Base-by-base conservation (phyloP, 176 grass and related monocot species). In the Dendrocalamus sinicus region DNA sequence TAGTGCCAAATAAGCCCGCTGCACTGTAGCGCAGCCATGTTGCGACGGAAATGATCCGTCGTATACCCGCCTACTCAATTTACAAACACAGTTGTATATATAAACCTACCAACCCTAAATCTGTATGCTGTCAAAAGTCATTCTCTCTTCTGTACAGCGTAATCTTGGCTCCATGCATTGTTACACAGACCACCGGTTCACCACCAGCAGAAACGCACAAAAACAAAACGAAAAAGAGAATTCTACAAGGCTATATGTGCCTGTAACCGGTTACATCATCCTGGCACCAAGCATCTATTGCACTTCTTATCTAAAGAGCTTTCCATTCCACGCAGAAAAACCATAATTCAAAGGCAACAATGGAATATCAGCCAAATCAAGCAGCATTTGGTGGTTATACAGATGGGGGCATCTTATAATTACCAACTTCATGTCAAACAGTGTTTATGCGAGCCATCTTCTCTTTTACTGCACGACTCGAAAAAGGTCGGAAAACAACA, bases 391-490 rank as follows among this genome's bases (percentile, higher is more conserved):
- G 57, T 72, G 50, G 46, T 70, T 50, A 82, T 83, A 83, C 54
- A 37, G 19, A 79, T 62, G 50, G 22, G 55, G 61, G 15, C 28
- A 81, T 75, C 57, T 53, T 87, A 81, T 30, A 65, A 81, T 44
- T 68, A 51, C 62, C 73, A 88, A 78, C 46, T 70, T 43, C 47
- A 62, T 48, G 65, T 63, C 39, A 66, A 81, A 70, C 41, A 75
- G 50, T 51, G 37, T 67, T 66, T 66, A 78, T 79, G 67, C 46
- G 39, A 67, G 76, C 32, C 70, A 87, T 87, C 58, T 81, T 68
- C 37, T 73, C 37, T 54, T 81, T 43, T 88, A 76, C 58, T 83
- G 72, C 70, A 83, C 20, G 72, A 76, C 72, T 82, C 53, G 20
- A 70, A 76, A 76, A 89, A 67, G 76, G 81, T 54, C 5, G 8